Conservation (phyloP, 2,329 filamentous ascomycete genomes). For the Aspergillus melleus region DNA sequence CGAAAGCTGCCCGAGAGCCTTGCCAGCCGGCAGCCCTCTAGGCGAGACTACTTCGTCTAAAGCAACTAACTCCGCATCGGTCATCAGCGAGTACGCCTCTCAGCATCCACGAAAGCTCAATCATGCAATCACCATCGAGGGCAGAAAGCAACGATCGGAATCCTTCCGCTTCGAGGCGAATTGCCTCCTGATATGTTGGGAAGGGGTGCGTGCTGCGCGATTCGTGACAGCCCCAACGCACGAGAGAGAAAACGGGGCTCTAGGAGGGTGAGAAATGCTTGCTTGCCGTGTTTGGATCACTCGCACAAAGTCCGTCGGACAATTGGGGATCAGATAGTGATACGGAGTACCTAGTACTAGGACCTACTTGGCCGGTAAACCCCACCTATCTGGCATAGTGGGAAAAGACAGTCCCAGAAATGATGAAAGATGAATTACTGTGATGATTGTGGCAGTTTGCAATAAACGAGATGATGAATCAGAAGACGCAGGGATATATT, state of each 20-base stretch:
- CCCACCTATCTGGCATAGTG: too few species aligned
- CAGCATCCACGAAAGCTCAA: background rate
- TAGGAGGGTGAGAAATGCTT: background rate
- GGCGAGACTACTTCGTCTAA: background rate
- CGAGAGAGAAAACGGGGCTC: background rate
- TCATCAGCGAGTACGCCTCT: background rate
- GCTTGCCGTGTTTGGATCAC: background rate
- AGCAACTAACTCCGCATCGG: background rate
- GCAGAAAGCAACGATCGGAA: conserved; percentile 1
- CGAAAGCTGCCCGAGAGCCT: background rate
- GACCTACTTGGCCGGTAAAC: background rate
- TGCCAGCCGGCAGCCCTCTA: background rate
- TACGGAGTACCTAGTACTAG: too few species aligned
- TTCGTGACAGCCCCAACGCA: background rate
- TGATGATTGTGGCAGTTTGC: background rate
- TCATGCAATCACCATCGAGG: conserved; percentile 4
- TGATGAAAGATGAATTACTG: too few species aligned
- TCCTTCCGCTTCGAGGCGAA: conserved; percentile 4
- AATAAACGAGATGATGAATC: background rate
- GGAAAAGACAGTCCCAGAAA: too few species aligned
- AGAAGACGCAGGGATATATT: background rate
- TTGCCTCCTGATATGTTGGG: background rate
- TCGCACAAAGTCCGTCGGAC: background rate
- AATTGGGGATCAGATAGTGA: background rate
- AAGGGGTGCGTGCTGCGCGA: background rate